Conservation (phyloP, 2,329 filamentous ascomycete species). For the Diaporthe citriasiana region DNA sequence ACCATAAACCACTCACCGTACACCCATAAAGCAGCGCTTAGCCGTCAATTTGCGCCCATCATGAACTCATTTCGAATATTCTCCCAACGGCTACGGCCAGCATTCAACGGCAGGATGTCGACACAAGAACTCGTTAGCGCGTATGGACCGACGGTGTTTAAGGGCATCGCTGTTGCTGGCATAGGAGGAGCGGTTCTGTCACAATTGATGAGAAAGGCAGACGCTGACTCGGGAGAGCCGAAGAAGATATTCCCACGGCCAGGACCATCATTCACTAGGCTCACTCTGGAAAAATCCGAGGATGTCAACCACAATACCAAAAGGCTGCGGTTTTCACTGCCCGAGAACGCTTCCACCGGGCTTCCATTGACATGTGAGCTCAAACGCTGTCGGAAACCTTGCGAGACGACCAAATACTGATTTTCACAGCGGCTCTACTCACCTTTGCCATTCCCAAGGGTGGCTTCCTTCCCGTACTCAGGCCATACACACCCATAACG, state of each 20-base stretch:
- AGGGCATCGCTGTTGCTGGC: constrained; percentile 36
- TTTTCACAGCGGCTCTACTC: constrained; percentile 66
- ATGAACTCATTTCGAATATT: constrained; percentile 39
- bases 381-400: neutral
- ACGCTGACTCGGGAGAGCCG: constrained; percentile 20
- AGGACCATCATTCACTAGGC: constrained; percentile 59
- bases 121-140: constrained; percentile 33
- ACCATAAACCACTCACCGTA: neutral
- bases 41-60: neutral
- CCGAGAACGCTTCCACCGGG: constrained; percentile 62
- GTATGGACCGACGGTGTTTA: constrained; percentile 36
- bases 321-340: constrained; percentile 68
- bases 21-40: neutral
- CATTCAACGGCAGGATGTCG: constrained; percentile 33
- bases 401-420: neutral
- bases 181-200: constrained; percentile 37
- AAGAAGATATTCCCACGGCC: constrained; percentile 40
- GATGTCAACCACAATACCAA: constrained; percentile 72
- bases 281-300: constrained; percentile 66
- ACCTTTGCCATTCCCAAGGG: constrained; percentile 72
- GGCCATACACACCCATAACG: constrained; percentile 77
- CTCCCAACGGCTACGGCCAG: constrained; percentile 37
- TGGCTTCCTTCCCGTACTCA: constrained; percentile 69
- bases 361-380: constrained; percentile 63
- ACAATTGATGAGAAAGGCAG: constrained; percentile 31